Percentiles rank a stretch among this genome's conserved stretches.
Evolutionary conservation across 129 eudicot genomes (phyloP).

Genomic region (Flaveria trinervia): DNA sequence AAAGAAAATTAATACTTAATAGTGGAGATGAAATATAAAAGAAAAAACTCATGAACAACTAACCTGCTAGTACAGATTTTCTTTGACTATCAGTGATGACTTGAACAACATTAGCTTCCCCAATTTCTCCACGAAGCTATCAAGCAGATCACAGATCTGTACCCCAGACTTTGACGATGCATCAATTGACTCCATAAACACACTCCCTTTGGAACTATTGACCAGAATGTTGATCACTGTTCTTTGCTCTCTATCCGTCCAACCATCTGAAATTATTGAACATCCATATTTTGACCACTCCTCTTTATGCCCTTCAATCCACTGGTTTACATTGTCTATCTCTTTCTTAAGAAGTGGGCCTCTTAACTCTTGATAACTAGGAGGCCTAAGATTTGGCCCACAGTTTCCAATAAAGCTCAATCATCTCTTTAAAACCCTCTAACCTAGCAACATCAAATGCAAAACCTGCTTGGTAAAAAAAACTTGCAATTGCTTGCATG

Average conservation of each 20-base stretch:
- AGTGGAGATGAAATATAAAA: neutral
- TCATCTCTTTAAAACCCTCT: conserved; percentile 6
- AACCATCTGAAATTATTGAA: conserved; percentile 6
- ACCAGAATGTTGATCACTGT: neutral
- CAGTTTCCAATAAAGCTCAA: neutral
- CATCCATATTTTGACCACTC: conserved; percentile 15
- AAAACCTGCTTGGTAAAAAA: conserved; percentile 12
- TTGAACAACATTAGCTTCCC: conserved; percentile 14
- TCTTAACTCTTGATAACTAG: neutral
- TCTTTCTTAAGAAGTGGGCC: conserved; percentile 1
- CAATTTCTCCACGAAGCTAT: neutral
- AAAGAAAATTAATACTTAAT: neutral
- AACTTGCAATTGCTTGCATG: neutral
- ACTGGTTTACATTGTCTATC: neutral
- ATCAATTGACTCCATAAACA: conserved; percentile 1
- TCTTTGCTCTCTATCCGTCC: neutral
- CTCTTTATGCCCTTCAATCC: conserved; percentile 1
- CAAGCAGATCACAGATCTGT: neutral
- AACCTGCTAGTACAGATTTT: neutral
- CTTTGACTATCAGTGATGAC: neutral
- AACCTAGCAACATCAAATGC: neutral
- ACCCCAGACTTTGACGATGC: neutral
- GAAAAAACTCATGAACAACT: neutral
- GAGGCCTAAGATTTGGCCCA: conserved; percentile 8
- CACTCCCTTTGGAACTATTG: neutral